Percentiles rank a stretch among this genome's conserved stretches.
Evolutionary conservation across 345 rosid genomes (phyloP).

Genomic region (Lepidium sativum): DNA sequence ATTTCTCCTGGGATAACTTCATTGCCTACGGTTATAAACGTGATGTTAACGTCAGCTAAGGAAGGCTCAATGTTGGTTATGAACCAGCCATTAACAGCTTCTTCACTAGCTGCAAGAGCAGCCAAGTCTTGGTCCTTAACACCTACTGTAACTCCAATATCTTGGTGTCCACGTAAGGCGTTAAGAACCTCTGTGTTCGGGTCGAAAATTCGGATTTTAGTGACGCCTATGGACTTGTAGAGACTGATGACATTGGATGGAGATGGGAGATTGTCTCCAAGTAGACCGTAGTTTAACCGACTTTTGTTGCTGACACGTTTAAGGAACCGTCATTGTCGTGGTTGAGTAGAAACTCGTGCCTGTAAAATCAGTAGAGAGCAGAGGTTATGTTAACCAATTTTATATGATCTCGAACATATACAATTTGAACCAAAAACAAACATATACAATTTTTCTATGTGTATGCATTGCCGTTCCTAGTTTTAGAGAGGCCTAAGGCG

Average conservation of each 20-base stretch:
- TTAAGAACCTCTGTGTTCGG: slow-evolving; percentile 22
- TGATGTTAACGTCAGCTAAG: slow-evolving; percentile 16
- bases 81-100: slow-evolving; percentile 23
- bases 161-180: slow-evolving; percentile 21
- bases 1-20: slow-evolving; percentile 29
- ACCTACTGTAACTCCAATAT: slow-evolving; percentile 24
- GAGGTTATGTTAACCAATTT: neutral
- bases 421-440: neutral
- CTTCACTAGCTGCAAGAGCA: slow-evolving; percentile 10
- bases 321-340: neutral
- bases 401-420: neutral
- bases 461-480: neutral
- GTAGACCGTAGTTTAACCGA: slow-evolving; percentile 38
- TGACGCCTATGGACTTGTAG: slow-evolving; percentile 17
- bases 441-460: neutral
- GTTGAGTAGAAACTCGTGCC: neutral
- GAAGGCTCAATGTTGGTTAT: slow-evolving; percentile 19
- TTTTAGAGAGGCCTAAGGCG: no score
- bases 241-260: slow-evolving; percentile 29
- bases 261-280: slow-evolving; percentile 39
- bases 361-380: neutral
- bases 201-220: slow-evolving; percentile 28
- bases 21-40: slow-evolving; percentile 30
- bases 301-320: neutral
- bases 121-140: slow-evolving; percentile 25